A percentile compares a stretch with the other conserved stretches of the same genome.
phyloP scores from a whole-genome alignment of 305 asterid genomes.

The Fraxinus greggii region DNA sequence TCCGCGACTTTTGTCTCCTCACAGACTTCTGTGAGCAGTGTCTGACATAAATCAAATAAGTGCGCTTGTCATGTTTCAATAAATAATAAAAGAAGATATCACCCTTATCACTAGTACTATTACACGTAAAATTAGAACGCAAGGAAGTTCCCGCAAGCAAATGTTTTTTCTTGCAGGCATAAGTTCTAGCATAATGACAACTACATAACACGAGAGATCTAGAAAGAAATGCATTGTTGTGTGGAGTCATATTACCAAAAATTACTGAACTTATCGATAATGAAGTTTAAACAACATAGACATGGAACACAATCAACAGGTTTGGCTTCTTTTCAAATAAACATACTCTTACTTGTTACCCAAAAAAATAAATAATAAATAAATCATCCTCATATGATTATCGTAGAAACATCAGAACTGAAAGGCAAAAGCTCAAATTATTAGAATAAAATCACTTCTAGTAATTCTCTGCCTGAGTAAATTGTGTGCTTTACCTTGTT shows the following conservation, averaged over 20 bases:
- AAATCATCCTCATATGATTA: not conserved
- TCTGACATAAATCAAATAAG: constrained; percentile 38
- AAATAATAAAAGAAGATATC: not conserved
- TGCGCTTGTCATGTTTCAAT: constrained; percentile 19
- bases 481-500: not conserved
- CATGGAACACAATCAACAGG: not conserved
- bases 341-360: not conserved
- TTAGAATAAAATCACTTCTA: not conserved
- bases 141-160: constrained; percentile 12
- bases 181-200: constrained; percentile 6
- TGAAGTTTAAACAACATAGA: constrained; percentile 16
- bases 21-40: constrained; percentile 62
- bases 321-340: not conserved
- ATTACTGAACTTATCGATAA: not conserved
- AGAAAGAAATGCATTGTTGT: constrained; percentile 13
- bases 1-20: constrained; percentile 77
- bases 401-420: not conserved
- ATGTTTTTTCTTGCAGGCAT: constrained; percentile 2
- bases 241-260: constrained; percentile 16
- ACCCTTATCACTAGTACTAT: not conserved
- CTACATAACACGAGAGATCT: not conserved
- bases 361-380: not conserved
- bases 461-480: constrained; percentile 1
- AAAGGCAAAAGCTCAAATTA: not conserved
- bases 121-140: not conserved